A percentile compares a stretch with the other conserved stretches of the same genome.
These are phyloP conservation scores for Xylaria sp. DNA, from an alignment of 2,329 filamentous ascomycete genomes.

Conservation along the genomic window DNA sequence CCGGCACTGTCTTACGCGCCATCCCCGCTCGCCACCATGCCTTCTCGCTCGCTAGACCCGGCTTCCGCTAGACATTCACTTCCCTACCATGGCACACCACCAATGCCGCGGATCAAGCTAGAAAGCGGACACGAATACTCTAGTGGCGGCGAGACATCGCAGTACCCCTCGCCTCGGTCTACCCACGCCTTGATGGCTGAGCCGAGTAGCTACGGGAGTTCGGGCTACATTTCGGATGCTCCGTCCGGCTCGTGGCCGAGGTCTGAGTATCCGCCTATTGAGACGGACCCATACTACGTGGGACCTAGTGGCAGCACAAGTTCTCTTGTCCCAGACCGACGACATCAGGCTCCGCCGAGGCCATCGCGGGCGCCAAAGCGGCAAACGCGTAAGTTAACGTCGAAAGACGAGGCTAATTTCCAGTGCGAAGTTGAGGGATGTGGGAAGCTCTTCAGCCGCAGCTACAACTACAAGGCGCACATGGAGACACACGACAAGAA, in stretches of 20 bases:
- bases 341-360: slow-evolving; percentile 38
- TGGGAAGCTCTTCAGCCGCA: slow-evolving; percentile 78
- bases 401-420: slow-evolving; percentile 73
- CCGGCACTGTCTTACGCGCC: slow-evolving; percentile 36
- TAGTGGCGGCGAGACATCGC: slow-evolving; percentile 45
- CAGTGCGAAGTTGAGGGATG: slow-evolving; percentile 73
- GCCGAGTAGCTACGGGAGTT: slow-evolving; percentile 37
- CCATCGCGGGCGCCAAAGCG: slow-evolving; percentile 44
- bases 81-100: slow-evolving; percentile 43
- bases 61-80: slow-evolving; percentile 39
- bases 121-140: slow-evolving; percentile 45
- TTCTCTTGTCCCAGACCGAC: slow-evolving; percentile 37
- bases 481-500: slow-evolving; percentile 82
- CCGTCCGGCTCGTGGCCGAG: slow-evolving; percentile 47
- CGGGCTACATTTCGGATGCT: slow-evolving; percentile 48
- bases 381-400: slow-evolving; percentile 60
- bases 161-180: slow-evolving; percentile 50
- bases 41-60: slow-evolving; percentile 42
- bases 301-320: slow-evolving; percentile 32
- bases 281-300: slow-evolving; percentile 44
- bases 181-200: slow-evolving; percentile 44
- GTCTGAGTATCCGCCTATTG: slow-evolving; percentile 45
- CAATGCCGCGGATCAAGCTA: slow-evolving; percentile 48
- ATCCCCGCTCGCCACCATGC: slow-evolving; percentile 37
- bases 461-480: slow-evolving; percentile 87